These are phyloP conservation scores for Solanum medicagineum DNA, from an alignment of 257 asterid genomes.

Conservation along the genomic window DNA sequence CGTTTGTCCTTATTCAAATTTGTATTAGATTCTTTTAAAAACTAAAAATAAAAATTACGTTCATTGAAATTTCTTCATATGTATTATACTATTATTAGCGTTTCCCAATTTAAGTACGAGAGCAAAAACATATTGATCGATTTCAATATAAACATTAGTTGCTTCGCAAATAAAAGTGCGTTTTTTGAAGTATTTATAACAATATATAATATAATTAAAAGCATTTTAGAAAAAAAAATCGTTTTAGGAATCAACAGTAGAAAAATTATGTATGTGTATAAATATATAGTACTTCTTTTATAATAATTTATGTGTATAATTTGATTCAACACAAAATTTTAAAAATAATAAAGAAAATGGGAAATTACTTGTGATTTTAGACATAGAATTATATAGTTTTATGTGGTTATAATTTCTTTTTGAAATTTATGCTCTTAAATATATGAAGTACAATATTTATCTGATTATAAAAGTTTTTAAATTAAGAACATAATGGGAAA, in stretches of 20 bases:
- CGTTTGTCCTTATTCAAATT: conserved; percentile 30
- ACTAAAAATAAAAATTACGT: background rate
- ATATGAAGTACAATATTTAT: background rate
- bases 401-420: background rate
- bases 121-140: background rate
- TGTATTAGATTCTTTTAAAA: conserved; percentile 24
- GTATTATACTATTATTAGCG: background rate
- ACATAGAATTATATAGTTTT: background rate
- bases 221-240: too few relatives aligned
- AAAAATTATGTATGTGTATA: background rate
- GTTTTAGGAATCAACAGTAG: background rate
- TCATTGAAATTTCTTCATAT: background rate
- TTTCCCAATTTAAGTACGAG: background rate
- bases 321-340: too few relatives aligned
- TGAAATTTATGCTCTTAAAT: background rate
- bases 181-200: background rate
- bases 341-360: background rate
- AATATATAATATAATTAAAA: background rate
- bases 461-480: background rate
- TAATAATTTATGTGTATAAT: too few relatives aligned
- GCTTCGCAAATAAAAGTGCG: background rate
- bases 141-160: background rate
- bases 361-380: background rate
- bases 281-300: too few relatives aligned
- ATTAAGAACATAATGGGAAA: background rate